Conservation (phyloP, 2,329 filamentous ascomycete genomes). For the Fusarium protoensiforme region DNA sequence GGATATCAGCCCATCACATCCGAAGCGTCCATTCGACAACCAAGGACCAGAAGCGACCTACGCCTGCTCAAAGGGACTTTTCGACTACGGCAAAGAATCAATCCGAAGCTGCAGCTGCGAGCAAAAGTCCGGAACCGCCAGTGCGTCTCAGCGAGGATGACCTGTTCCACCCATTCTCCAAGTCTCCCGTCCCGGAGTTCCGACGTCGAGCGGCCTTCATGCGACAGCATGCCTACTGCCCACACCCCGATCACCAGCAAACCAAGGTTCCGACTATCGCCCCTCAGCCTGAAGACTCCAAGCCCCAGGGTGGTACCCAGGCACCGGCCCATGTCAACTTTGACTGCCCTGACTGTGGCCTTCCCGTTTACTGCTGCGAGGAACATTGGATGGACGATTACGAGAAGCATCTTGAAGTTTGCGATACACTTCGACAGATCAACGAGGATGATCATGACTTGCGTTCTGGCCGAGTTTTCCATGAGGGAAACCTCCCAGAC, state of each 20-base stretch:
- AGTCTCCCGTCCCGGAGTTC: conserved; percentile 90
- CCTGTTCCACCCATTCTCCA: conserved; percentile 91
- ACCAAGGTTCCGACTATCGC: conserved; percentile 75
- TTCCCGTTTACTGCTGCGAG: conserved; percentile 93
- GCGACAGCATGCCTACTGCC: conserved; percentile 91
- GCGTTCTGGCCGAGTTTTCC: conserved; percentile 88
- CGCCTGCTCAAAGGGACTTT: conserved; percentile 42
- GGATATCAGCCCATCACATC: conserved; percentile 44
- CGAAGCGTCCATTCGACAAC: conserved; percentile 45
- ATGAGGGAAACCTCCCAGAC: conserved; percentile 92
- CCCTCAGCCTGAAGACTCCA: conserved; percentile 70
- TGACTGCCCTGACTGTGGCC: conserved; percentile 95
- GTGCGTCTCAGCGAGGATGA: conserved; percentile 74
- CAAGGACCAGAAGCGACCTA: conserved; percentile 37
- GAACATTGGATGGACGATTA: conserved; percentile 97
- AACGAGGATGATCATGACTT: conserved; percentile 99
- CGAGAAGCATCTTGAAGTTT: conserved; percentile 90
- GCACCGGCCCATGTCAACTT: conserved; percentile 88
- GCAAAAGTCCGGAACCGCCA: conserved; percentile 36
- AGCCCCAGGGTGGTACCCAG: conserved; percentile 63
- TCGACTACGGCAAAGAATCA: conserved; percentile 42
- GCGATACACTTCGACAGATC: conserved; percentile 89
- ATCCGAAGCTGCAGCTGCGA: conserved; percentile 44
- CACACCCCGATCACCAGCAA: conserved; percentile 86
- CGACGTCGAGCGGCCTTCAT: conserved; percentile 90